Evolutionary conservation across 768 basidiomycete genomes (phyloP), one percentile per base, ranked within the genome.

Genomic region (Suillus sp.): DNA sequence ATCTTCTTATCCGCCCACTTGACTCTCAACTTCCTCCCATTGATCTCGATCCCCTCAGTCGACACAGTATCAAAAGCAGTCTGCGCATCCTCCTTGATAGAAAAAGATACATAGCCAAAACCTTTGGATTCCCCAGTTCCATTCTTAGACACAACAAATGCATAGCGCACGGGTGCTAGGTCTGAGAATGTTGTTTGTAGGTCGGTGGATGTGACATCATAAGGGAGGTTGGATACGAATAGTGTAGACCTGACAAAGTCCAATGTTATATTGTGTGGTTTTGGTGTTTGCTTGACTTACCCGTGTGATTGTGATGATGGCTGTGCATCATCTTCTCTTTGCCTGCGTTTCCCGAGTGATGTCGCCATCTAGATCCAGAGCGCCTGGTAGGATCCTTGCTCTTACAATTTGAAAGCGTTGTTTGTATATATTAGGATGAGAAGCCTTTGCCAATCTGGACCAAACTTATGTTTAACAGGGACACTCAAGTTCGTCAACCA

Each of bases 91-190:
- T 97, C 93, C 62, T 84, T 86, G 62, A 94, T 81, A 0, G 95
- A 87, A 75, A 96, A 99, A 0, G 93, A 90, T 65, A 98, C 93
- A 72, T 97, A 99, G 64, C 97, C 97, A 25, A 99, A 95, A 66
- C 96, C 96, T 73, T 98, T 97, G 1, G 94, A 95, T 5, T 85
- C 78, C 20, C 87, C 86, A 1, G 86, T 84, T 38, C 83, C 89
- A 9, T 84, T 87, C 61, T 95, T 90, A 14, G 88, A 86, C 22
- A 98, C 97, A 8, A 99, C 89, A 70, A 99, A 99, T 0, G 95
- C 96, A 22, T 91, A 89, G 42, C 95, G 86, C 18, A 99, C 92
- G 34, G 97, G 97, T 1, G 95, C 97, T 66, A 97, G 86, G 75
- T 96, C 94, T 8, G 96, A 98, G 79, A 98, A 97, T 25, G 96